A percentile compares a stretch with the other conserved stretches of the same genome.
Evolutionary conservation across 352 stramenopile species (phyloP).

Genomic region (Globisporangium paroecandrum): DNA sequence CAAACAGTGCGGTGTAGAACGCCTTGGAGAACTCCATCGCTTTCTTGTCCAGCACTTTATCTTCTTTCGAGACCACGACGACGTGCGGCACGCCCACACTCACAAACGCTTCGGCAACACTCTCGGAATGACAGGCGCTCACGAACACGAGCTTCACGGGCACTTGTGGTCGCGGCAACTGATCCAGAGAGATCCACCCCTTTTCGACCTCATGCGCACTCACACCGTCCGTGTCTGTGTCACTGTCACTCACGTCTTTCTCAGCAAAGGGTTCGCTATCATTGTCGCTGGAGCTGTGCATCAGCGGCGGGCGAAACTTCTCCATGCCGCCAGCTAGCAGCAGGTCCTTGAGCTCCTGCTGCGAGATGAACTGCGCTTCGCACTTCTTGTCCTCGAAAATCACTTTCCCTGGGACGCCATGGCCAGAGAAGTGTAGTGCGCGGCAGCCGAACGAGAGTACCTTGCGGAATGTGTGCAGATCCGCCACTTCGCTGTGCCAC

Average conservation of each 20-base stretch:
- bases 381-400: constrained; percentile 82
- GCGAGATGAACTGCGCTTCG: constrained; percentile 80
- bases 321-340: constrained; percentile 64
- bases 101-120: constrained; percentile 86
- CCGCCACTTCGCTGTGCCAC: constrained; percentile 77
- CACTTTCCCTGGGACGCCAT: constrained; percentile 70
- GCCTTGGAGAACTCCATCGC: constrained; percentile 85
- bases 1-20: constrained; percentile 88
- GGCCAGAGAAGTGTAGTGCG: constrained; percentile 76
- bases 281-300: constrained; percentile 12
- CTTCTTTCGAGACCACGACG: constrained; percentile 83
- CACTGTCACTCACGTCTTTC: constrained; percentile 4
- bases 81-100: constrained; percentile 87
- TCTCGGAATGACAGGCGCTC: constrained; percentile 88
- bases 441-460: constrained; percentile 75
- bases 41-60: constrained; percentile 85
- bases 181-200: constrained; percentile 38
- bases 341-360: constrained; percentile 73
- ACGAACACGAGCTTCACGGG: constrained; percentile 86
- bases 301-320: constrained; percentile 11
- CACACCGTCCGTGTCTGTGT: constrained; percentile 16
- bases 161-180: constrained; percentile 31
- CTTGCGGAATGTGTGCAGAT: constrained; percentile 80
- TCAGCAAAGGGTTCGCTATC: not conserved
- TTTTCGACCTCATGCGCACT: constrained; percentile 45